phyloP scores from a whole-genome alignment of 331 rosid genomes.

The Erythrophleum ivorense region DNA sequence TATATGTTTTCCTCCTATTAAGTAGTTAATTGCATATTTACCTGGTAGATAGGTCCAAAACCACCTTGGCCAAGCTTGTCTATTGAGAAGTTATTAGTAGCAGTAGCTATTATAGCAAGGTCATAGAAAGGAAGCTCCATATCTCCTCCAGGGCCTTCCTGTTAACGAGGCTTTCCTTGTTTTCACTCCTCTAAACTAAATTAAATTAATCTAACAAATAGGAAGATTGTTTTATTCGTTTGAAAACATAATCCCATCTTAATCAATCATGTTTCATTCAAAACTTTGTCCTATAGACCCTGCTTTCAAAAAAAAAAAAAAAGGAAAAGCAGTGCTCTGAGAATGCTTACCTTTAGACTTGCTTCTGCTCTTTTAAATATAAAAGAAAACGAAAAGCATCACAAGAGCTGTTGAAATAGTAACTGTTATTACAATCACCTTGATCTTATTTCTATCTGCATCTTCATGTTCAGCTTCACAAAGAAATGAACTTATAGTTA shows the following conservation, averaged over 20 bases:
- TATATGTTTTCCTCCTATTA: background rate
- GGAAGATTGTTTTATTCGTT: background rate
- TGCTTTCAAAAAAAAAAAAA: no score
- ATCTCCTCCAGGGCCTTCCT: background rate
- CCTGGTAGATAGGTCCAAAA: constrained; percentile 53
- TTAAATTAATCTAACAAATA: no score
- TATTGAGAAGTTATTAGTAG: constrained; percentile 33
- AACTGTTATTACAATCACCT: background rate
- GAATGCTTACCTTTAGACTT: constrained; percentile 39
- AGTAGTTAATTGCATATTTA: background rate
- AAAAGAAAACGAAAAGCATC: constrained; percentile 27
- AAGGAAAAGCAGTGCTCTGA: no score
- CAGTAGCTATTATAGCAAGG: constrained; percentile 3
- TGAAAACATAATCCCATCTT: background rate
- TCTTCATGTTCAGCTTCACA: background rate
- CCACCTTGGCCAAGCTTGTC: constrained; percentile 44
- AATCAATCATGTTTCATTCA: background rate
- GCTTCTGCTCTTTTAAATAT: constrained; percentile 28
- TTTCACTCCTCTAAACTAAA: background rate
- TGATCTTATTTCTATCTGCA: background rate
- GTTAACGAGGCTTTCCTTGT: background rate
- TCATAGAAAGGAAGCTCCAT: constrained; percentile 33
- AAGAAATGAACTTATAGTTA: background rate
- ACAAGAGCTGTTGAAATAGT: background rate
- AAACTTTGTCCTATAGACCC: background rate